A percentile compares a stretch with the other conserved stretches of the same genome.
These are phyloP conservation scores for Hypholoma sublateritium DNA, from an alignment of 768 basidiomycete genomes.

Conservation along the genomic window DNA sequence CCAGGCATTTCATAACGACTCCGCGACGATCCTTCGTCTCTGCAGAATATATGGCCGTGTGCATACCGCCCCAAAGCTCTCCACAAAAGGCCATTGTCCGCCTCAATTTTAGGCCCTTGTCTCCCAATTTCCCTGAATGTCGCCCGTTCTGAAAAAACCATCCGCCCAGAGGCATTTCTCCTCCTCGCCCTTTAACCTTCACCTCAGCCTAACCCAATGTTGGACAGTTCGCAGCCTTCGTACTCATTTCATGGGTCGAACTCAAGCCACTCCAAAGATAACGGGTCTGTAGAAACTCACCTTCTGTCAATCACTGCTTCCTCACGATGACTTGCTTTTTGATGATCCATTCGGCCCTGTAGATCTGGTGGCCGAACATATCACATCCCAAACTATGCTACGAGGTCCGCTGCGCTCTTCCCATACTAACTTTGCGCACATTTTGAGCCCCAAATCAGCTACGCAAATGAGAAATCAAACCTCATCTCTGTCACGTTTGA, in stretches of 20 bases:
- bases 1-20: background rate
- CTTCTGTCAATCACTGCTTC: conserved; percentile 1
- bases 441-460: conserved; percentile 22
- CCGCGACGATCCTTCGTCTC: background rate
- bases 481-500: conserved; percentile 35
- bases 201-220: conserved; percentile 21
- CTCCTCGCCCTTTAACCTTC: conserved; percentile 18
- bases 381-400: conserved; percentile 40
- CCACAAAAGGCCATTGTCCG: conserved; percentile 1
- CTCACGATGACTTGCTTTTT: conserved; percentile 7
- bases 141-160: conserved; percentile 10
- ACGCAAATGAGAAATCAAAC: conserved; percentile 36
- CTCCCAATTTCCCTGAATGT: background rate
- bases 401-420: conserved; percentile 26
- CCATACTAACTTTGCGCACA: background rate
- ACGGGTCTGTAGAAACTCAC: conserved; percentile 27
- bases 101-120: background rate
- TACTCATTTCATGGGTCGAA: conserved; percentile 40
- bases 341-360: background rate
- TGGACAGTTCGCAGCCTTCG: conserved; percentile 24
- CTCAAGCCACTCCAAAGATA: conserved; percentile 39
- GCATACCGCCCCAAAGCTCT: background rate
- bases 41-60: background rate
- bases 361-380: conserved; percentile 37
- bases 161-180: conserved; percentile 20